Base-by-base conservation (phyloP, 371 early-diverging fungal genomes). In the Zychaea mexicana region DNA sequence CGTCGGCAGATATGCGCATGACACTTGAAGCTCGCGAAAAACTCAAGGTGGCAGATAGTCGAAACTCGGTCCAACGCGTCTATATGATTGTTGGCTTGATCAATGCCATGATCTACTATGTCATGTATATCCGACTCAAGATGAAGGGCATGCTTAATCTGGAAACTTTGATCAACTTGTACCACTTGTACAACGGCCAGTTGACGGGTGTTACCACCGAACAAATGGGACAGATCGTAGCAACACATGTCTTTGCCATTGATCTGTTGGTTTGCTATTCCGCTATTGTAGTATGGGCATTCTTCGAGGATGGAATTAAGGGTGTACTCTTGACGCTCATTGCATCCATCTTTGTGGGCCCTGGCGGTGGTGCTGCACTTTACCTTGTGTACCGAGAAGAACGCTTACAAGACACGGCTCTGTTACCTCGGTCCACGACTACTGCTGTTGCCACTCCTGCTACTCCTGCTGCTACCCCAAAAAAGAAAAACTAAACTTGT, bases 321-420 rank as follows among this genome's bases (percentile, higher is more conserved):
- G 59, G 55, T 19, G 28, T 15, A 0, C 39, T 59, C 17, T 26
- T 62, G n/a, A 42, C 60, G 54, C 8, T 60, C 17, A 9, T 63
- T 3, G 45, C 45, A 4, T 57, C 57, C 17, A 21, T 58, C 9
- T 15, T 62, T 26, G 22, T 68, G 19, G 64, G 68, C 15, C 68
- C 68, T 22, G 63, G 60, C n/a, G 68, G 54, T 27, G 68, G 59
- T 9, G 15, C 52, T 12, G 49, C 57, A 4, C 39, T 68, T 17
- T 68, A 59, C 47, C 38, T 52, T 3, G 68, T 46, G 17, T 68
- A 68, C 26, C 26, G 68, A 24, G 68, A 68, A 39, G 38, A 52
- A 28, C 59, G 31, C 21, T 19, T 68, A 13, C 63, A 62, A n/a
- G 60, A 66, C 27, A 57, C 57, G 2, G 31, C 45, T 21, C 52